Conservation (phyloP, 2,329 filamentous ascomycete species). For the Trichothecium sympodiale region DNA sequence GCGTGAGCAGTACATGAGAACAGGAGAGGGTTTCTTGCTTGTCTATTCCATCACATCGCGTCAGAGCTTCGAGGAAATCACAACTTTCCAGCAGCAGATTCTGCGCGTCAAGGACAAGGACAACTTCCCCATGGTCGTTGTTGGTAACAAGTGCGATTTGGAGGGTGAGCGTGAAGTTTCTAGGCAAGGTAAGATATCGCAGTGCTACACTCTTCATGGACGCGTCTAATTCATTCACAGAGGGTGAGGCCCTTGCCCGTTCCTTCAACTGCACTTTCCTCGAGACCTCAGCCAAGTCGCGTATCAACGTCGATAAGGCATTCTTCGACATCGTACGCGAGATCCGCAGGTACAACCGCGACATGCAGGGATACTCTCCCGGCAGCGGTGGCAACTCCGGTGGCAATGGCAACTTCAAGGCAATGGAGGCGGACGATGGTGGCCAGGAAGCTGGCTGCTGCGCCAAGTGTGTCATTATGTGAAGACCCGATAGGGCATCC, state of each 20-base stretch:
- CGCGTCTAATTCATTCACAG: constrained; percentile 33
- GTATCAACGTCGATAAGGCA: constrained; percentile 95
- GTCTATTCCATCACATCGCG: constrained; percentile 97
- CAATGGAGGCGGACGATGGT: constrained; percentile 69
- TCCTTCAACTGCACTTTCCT: constrained; percentile 97
- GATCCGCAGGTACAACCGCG: constrained; percentile 96
- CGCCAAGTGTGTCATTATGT: constrained; percentile 81
- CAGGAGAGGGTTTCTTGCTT: constrained; percentile 92
- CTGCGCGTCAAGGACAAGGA: constrained; percentile 98
- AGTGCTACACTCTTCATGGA: background rate
- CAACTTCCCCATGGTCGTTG: constrained; percentile 98
- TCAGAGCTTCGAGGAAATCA: constrained; percentile 96
- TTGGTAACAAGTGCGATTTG: constrained; percentile 99
- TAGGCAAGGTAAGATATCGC: constrained; percentile 61
- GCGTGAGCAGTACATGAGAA: constrained; percentile 99
- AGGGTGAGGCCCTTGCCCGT: constrained; percentile 77
- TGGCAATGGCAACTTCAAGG: constrained; percentile 50
- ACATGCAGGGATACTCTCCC: constrained; percentile 81
- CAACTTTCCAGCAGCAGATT: constrained; percentile 98
- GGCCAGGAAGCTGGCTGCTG: constrained; percentile 68
- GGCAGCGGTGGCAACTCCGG: constrained; percentile 55
- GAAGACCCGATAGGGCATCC: constrained; percentile 20
- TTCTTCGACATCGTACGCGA: constrained; percentile 98
- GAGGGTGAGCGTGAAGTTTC: constrained; percentile 86
- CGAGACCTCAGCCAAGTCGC: constrained; percentile 95